These are phyloP conservation scores for Leccinellum rugosiceps DNA, from an alignment of 768 basidiomycete species.

Conservation along the genomic window DNA sequence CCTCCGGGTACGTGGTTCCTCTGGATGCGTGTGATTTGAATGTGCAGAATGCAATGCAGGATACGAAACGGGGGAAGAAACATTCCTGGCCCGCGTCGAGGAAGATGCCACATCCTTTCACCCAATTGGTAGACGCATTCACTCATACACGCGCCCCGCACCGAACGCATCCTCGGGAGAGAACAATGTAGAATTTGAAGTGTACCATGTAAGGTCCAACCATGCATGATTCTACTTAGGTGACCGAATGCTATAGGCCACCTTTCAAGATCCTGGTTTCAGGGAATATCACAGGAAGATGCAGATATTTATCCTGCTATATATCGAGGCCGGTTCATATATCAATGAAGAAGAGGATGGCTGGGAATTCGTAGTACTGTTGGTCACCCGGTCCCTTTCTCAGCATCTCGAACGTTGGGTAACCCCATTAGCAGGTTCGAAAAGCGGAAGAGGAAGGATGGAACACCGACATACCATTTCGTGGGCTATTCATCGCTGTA, in stretches of 20 bases:
- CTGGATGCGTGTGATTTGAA: not conserved
- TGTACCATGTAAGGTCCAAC: constrained; percentile 72
- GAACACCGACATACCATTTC: constrained; percentile 78
- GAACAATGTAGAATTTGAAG: constrained; percentile 76
- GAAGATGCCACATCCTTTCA: constrained; percentile 74
- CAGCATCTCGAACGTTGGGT: not conserved
- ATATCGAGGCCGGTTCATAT: constrained; percentile 94
- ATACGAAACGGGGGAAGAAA: constrained; percentile 63
- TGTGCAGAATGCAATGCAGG: constrained; percentile 36
- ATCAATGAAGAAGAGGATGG: constrained; percentile 90
- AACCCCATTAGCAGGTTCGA: constrained; percentile 59
- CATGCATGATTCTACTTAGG: not conserved
- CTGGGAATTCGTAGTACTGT: constrained; percentile 94
- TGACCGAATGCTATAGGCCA: constrained; percentile 49
- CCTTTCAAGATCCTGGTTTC: constrained; percentile 85
- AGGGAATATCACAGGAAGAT: constrained; percentile 86
- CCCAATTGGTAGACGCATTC: constrained; percentile 73
- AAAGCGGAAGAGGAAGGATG: constrained; percentile 64
- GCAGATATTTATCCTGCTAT: constrained; percentile 92
- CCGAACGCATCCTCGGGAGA: constrained; percentile 42
- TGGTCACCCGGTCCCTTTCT: constrained; percentile 30
- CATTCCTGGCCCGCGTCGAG: constrained; percentile 70
- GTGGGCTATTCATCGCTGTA: constrained; percentile 93
- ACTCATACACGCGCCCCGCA: constrained; percentile 68
- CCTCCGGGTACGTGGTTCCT: constrained; percentile 50